Percentiles rank a stretch among this genome's conserved stretches.
Evolutionary conservation across 2,329 filamentous ascomycete species (phyloP).

Genomic region (Penicillium palitans): DNA sequence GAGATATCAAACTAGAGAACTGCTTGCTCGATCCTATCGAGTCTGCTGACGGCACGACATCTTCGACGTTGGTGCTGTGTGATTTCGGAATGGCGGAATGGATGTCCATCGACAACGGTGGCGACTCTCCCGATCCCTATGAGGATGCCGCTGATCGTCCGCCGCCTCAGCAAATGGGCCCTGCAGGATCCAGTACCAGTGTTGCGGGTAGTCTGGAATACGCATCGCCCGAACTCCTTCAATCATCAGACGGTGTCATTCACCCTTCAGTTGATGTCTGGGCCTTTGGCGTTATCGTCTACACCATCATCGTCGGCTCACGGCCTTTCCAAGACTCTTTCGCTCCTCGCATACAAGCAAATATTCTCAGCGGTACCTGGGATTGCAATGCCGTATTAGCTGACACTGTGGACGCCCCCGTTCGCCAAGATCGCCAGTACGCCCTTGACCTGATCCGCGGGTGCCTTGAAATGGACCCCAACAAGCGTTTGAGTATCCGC

Average conservation of each 20-base stretch:
- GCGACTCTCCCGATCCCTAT: conserved; percentile 52
- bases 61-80: conserved; percentile 62
- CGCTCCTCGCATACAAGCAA: conserved; percentile 57
- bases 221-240: conserved; percentile 51
- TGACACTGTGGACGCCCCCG: conserved; percentile 38
- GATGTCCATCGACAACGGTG: conserved; percentile 57
- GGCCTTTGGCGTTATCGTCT: conserved; percentile 66
- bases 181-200: conserved; percentile 57
- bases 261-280: conserved; percentile 63
- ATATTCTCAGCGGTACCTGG: conserved; percentile 63
- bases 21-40: conserved; percentile 61
- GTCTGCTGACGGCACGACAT: conserved; percentile 48
- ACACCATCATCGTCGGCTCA: conserved; percentile 59
- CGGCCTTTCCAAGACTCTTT: conserved; percentile 64
- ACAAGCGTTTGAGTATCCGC: conserved; percentile 58
- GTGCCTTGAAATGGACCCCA: conserved; percentile 59
- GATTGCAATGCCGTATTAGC: conserved; percentile 52
- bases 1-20: conserved; percentile 70
- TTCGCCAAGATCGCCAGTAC: conserved; percentile 48
- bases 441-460: conserved; percentile 59
- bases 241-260: conserved; percentile 42
- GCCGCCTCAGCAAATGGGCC: conserved; percentile 53
- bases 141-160: conserved; percentile 49
- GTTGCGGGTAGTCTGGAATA: conserved; percentile 62
- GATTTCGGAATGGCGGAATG: conserved; percentile 72